Conservation (phyloP, 2,329 filamentous ascomycete genomes). For the Trichoderma endophyticum region DNA sequence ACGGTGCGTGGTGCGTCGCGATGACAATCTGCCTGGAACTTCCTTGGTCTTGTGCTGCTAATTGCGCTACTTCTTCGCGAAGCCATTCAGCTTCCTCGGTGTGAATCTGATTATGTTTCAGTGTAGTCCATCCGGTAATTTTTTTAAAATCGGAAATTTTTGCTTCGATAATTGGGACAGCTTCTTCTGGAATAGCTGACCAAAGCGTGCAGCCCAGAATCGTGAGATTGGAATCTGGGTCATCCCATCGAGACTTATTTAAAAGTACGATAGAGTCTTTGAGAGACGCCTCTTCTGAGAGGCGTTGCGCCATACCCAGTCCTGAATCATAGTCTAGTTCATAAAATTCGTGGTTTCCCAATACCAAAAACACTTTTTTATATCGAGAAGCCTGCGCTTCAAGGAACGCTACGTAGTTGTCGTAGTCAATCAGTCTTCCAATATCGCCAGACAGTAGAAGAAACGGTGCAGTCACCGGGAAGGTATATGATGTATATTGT, state of each 20-base stretch:
- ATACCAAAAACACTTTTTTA: neutral
- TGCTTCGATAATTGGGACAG: neutral
- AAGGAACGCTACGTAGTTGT: neutral
- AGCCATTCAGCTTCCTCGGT: neutral
- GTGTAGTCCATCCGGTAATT: neutral
- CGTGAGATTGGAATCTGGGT: neutral
- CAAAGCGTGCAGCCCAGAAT: neutral
- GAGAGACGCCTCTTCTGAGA: neutral
- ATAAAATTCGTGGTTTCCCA: neutral
- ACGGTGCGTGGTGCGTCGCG: neutral
- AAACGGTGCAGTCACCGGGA: neutral
- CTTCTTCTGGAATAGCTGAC: neutral
- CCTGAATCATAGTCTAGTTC: neutral
- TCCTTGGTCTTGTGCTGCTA: neutral
- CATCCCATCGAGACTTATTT: neutral
- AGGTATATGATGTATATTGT: neutral
- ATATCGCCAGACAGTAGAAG: neutral
- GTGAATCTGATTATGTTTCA: neutral
- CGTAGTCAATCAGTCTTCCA: neutral
- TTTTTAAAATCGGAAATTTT: neutral
- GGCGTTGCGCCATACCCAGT: neutral
- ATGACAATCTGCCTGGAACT: neutral
- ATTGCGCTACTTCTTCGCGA: neutral
- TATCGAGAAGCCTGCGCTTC: neutral
- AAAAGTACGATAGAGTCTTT: neutral